phyloP scores from a whole-genome alignment of 768 basidiomycete species.

The Amanita brunnescens region DNA sequence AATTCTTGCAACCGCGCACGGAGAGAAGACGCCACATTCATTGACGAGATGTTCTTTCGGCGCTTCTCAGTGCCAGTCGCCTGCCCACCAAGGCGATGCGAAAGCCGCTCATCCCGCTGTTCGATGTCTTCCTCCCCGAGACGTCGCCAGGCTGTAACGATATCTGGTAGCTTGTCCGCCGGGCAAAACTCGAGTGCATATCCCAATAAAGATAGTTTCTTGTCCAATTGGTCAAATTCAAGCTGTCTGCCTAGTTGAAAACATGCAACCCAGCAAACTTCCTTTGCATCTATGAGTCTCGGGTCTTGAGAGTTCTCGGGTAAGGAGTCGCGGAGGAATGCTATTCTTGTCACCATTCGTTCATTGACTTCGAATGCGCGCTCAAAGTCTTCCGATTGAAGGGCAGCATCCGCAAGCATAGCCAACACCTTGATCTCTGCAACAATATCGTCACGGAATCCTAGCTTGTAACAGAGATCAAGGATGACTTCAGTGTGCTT shows the following conservation, averaged over 20 bases:
- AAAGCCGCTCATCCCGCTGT: conserved; percentile 35
- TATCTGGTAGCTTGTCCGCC: conserved; percentile 63
- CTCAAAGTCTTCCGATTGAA: conserved; percentile 72
- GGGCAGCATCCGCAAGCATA: conserved; percentile 86
- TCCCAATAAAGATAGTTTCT: conserved; percentile 66
- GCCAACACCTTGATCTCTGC: conserved; percentile 78
- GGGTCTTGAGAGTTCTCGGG: conserved; percentile 25
- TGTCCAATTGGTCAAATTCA: conserved; percentile 59
- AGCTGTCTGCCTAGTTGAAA: conserved; percentile 81
- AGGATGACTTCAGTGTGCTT: conserved; percentile 89
- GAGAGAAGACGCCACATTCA: conserved; percentile 40
- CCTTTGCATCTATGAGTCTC: conserved; percentile 49
- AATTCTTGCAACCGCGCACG: conserved; percentile 55
- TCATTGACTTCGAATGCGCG: conserved; percentile 66
- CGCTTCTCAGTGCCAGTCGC: conserved; percentile 6
- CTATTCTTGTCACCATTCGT: conserved; percentile 59
- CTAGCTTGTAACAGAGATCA: conserved; percentile 84
- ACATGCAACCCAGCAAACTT: conserved; percentile 87
- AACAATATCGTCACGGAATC: conserved; percentile 60
- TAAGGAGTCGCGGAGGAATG: conserved; percentile 33
- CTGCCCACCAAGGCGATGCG: conserved; percentile 18
- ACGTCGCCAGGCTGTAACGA: conserved; percentile 72
- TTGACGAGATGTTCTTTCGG: conserved; percentile 12
- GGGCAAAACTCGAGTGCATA: conserved; percentile 84
- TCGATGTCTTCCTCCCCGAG: conserved; percentile 60